Evolutionary conservation across 2,329 filamentous ascomycete species (phyloP).

Genomic region (Verticillium isaacii): DNA sequence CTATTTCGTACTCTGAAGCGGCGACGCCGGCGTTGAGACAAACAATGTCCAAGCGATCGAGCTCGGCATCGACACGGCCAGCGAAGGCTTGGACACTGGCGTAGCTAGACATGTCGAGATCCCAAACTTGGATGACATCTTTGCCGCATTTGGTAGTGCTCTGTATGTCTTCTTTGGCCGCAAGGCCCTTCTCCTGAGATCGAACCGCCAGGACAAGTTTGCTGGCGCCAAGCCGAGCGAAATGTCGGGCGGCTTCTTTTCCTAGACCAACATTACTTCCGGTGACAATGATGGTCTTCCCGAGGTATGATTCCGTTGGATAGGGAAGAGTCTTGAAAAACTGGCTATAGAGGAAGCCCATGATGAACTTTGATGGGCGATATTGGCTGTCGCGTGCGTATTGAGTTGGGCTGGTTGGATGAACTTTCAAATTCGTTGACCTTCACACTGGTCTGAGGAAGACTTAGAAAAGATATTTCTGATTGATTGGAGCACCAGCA

Average conservation of each 20-base stretch:
- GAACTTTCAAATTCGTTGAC: too few species aligned
- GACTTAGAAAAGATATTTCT: too few species aligned
- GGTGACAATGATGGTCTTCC: slow-evolving; percentile 16
- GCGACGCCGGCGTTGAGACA: slow-evolving; percentile 38
- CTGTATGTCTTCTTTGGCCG: slow-evolving; percentile 31
- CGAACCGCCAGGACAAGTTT: slow-evolving; percentile 14
- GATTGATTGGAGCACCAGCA: too few species aligned
- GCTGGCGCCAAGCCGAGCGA: slow-evolving; percentile 9
- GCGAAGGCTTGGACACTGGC: slow-evolving; percentile 41
- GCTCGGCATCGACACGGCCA: slow-evolving; percentile 22
- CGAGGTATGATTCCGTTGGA: slow-evolving; percentile 16
- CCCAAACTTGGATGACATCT: slow-evolving; percentile 41
- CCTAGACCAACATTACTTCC: slow-evolving; percentile 20
- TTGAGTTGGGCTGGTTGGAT: too few species aligned
- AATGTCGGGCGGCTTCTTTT: slow-evolving; percentile 27
- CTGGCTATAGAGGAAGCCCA: slow-evolving; percentile 7
- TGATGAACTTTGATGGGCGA: too few species aligned
- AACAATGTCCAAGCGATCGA: slow-evolving; percentile 37
- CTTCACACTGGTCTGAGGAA: not conserved
- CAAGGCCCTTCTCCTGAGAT: slow-evolving; percentile 12
- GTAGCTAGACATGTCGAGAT: slow-evolving; percentile 42
- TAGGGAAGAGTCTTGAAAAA: slow-evolving; percentile 11
- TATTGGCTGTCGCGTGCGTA: too few species aligned
- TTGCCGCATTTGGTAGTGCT: slow-evolving; percentile 14
- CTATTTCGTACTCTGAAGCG: slow-evolving; percentile 21